Evolutionary conservation across 2,329 filamentous ascomycete species (phyloP).

Genomic region (Fusarium mangiferae): DNA sequence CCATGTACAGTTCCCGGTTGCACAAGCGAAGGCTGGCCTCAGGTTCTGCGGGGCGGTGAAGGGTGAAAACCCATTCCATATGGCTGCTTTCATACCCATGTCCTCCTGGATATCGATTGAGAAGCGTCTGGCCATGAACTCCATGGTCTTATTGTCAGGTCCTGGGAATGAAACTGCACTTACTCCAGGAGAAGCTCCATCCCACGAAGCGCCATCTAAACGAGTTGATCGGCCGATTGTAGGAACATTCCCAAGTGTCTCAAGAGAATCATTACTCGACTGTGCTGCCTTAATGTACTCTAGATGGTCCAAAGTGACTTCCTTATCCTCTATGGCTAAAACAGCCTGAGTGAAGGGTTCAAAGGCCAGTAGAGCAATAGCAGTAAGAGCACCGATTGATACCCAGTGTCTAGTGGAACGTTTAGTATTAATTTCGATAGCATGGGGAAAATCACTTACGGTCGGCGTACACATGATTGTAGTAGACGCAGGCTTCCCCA

Average conservation of each 20-base stretch:
- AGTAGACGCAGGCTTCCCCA: no score
- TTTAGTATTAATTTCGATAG: no score
- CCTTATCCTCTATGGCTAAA: not conserved
- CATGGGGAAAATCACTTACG: no score
- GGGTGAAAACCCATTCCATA: constrained; percentile 13
- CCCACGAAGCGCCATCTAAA: not conserved
- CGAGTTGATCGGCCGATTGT: not conserved
- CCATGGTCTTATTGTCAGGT: not conserved
- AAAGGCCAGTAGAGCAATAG: not conserved
- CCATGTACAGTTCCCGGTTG: constrained; percentile 25
- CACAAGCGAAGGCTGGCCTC: constrained; percentile 5
- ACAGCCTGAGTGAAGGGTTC: constrained; percentile 13
- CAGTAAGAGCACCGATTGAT: not conserved
- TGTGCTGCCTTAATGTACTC: no score
- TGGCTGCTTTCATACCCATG: constrained; percentile 7
- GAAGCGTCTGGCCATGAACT: not conserved
- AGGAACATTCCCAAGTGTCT: not conserved
- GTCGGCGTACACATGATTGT: no score
- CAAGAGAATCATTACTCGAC: rapidly evolving
- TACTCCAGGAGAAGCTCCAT: no score
- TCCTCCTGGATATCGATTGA: not conserved
- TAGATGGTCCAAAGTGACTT: not conserved
- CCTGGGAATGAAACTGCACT: not conserved
- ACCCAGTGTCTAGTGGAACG: constrained; percentile 30
- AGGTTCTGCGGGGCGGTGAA: not conserved